Evolutionary conservation across 306 rosid species (phyloP), one percentile per base, ranked within the genome.

Genomic region (Quillaja saponaria): DNA sequence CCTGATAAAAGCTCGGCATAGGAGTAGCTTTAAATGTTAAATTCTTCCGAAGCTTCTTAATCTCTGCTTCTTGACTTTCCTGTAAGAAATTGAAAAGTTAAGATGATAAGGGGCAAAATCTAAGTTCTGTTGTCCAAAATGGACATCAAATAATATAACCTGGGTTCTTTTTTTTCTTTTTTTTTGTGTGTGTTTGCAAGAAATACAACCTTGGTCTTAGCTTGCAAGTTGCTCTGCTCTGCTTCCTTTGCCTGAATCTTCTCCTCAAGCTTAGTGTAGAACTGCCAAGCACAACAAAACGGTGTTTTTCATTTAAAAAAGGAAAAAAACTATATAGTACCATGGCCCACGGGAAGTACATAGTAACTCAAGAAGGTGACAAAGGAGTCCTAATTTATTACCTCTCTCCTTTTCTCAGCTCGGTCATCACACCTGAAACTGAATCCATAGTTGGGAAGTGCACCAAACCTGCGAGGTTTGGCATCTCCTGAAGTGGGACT

Each of bases 361-460:
- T 13, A 59, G 4, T 15, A 61, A 61, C 35, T 47, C 40, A 61
- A 48, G 41, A 61, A 33, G 66, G 54, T 21, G 53, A 56, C 68
- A 60, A 42, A 39, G 28, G 18, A 64, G 34, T 71, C 58, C 69
- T 54, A 55, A 80, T 74, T 77, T 68, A 78, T 69, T 21, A 87
- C 99, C 91, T 87, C 91, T 73, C 38, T 94, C 80, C 99, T 85
- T 75, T 82, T 90, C 75, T 81, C 90, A 78, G 99, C 99, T 68
- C 99, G 84, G 71, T 90, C 95, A 73, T 85, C 84, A 66, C 99
- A 94, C 85, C 37, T 90, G 82, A 94, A 94, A 74, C 88, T 94
- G 84, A 94, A 94, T 51, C 87, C 95, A 75, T 90, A 94, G 42
- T 87, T 87, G 39, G 99, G 99, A 72, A 90, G 90, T 49, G 78